phyloP scores from a whole-genome alignment of 176 grass and related monocot species.

The Carex scoparia region DNA sequence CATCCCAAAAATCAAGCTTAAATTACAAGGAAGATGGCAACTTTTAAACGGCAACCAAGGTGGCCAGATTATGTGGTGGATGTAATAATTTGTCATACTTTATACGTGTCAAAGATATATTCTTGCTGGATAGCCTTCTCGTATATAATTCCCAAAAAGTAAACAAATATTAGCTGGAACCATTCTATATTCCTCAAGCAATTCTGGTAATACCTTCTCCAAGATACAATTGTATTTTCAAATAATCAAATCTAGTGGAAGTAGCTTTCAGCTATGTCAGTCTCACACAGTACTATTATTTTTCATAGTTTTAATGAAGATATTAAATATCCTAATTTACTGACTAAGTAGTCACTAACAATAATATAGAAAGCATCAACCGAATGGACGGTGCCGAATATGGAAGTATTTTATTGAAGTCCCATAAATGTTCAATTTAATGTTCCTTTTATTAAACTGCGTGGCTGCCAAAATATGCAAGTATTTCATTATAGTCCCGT shows the following conservation, averaged over 20 bases:
- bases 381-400: not conserved
- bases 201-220: not conserved
- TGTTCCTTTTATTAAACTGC: not conserved
- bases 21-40: not conserved
- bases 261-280: not conserved
- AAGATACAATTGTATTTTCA: not conserved
- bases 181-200: not conserved
- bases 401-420: not conserved
- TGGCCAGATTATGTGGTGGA: not conserved
- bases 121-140: not conserved
- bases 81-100: conserved; percentile 1
- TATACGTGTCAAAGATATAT: not conserved
- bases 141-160: not conserved
- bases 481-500: not conserved
- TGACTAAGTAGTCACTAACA: not conserved
- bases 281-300: not conserved
- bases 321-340: not conserved
- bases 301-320: not conserved
- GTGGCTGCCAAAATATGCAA: not conserved
- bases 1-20: not conserved
- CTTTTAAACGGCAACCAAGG: not conserved
- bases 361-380: not conserved
- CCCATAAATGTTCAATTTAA: not conserved
- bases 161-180: not conserved
- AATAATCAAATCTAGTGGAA: not conserved